Base-by-base conservation (phyloP, 2,329 filamentous ascomycete species). In the Penicillium sp. region DNA sequence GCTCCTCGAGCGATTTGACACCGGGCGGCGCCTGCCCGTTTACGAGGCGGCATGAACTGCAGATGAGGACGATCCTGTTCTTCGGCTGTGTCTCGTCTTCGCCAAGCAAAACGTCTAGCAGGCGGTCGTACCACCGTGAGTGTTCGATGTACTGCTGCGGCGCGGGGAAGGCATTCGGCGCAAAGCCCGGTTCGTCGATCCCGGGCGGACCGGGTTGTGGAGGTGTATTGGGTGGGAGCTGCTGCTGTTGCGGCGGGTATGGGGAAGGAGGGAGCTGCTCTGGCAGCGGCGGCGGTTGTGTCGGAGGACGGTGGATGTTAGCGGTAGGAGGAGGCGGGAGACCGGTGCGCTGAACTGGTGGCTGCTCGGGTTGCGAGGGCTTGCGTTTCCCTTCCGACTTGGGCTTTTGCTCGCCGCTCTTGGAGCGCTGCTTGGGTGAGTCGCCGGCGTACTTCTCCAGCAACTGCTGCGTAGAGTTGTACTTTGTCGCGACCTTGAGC, bases 11-110 rank as follows among this genome's bases (percentile, higher is more conserved):
- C 0, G 84, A 86, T 68, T 88, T 90, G 0, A 91, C 89, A 1
- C 95, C 95, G 0, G 95, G 94, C 1, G 95, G 93, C 3, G 95
- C 95, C 75, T 97, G 95, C 0, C 96, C 95, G 74, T 99, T 99
- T 52, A 99, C 93, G 1, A 97, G 85, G 31, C 92, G 85, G 75
- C 95, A 99, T 45, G 85, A 83, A 35, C 82, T 78, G 78, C 95
- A 99, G 59, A 99, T 92, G 66, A 99, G 82, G 7, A 89, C 94
- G 62, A 97, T 87, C 19, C 95, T 88, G 76, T 98, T 98, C 81
- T 93, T 96, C 2, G 94, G 87, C 13, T 91, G 88, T 5, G 91
- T 96, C 78, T 99, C 95, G 71, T 99, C 95, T 73, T 99, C 95
- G 54, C 95, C 95, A 0, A 99, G 85, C 29, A 99, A 86, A 0